Base-by-base conservation (phyloP, 139 green algal genomes). In the Nannochloris sp. region DNA sequence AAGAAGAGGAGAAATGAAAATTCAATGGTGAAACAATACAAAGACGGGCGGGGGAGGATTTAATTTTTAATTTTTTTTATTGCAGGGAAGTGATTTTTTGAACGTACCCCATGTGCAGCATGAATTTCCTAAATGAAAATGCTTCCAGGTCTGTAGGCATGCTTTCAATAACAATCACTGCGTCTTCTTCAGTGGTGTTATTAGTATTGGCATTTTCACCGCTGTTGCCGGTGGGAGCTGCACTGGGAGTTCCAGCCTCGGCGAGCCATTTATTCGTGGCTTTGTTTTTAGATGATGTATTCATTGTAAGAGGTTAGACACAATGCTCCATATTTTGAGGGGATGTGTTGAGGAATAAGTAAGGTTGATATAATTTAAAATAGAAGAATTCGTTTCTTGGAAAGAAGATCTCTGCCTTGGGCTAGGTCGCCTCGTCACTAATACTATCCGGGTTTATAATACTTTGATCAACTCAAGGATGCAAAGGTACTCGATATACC, bases 51-150 rank as follows among this genome's bases (percentile, higher is more conserved):
- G 30, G 19, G 19, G 42, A 19, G 42, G 42, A 19, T 27, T 27
- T 27, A 51, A 51, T 51, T 51, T 19, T 51, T 19, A 19, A 51
- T 51, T 51, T 27, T 27, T 51, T n/a, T n/a, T n/a, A n/a, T n/a
- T 3, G 54, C 3, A 3, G 34, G 6, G 31, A 9, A 27, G 25
- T 42, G 30, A 51, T 27, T 23, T 3, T 7, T 12, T 23, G 33
- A 63, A 59, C 51, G 27, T 12, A 59, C 51, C 51, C 51, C 27
- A 59, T 12, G 12, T 59, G 51, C 51, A 33, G 29, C 51, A 59
- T 59, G 10, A 59, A 35, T 59, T 59, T 59, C 27, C 51, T 33
- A 46, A 46, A 72, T 34, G 33, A 55, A 34, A 72, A 72, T 6
- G 34, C 33, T 31, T 65, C 55, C 29, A 54, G 37, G 32, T 62